Evolutionary conservation across 2,329 filamentous ascomycete genomes (phyloP), one percentile per base, ranked within the genome.

Genomic region (Cadophora gregata): DNA sequence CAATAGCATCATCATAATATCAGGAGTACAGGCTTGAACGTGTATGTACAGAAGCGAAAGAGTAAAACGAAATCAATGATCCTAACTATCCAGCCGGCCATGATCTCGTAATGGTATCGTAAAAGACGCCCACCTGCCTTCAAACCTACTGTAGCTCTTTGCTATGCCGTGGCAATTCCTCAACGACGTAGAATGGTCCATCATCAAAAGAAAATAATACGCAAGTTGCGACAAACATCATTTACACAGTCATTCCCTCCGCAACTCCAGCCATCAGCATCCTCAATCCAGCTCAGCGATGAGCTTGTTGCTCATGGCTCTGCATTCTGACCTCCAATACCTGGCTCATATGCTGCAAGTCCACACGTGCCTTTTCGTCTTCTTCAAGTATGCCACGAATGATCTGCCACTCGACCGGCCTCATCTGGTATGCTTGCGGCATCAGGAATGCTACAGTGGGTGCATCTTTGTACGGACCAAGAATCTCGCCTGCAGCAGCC

Each of bases 331-430:
- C 51, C 63, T 87, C 86, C 14, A 90, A 75, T 24, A 88, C 79
- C 55, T 79, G 78, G 42, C 85, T 86, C 3, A 90, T 79, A 62
- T 86, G 81, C 60, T 83, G 80, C 21, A 90, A 77, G 59, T 77
- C 75, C 25, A 66, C 61, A 47, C 73, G 67, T 6, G 75, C 72
- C 38, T 71, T 73, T n/a, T 70, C 67, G 42, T 77, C 75, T 36
- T 71, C 70, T 59, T 74, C 72, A 29, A 77, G 71, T 59, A 78
- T 77, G 25, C 85, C 83, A 61, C 86, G 84, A 69, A 97, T 86
- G 31, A 96, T 87, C 64, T 86, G 83, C 85, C 96, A 90, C 75
- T 96, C 92, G 19, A 85, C 81, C n/a, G 86, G 82, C 55, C 88
- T 84, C 82, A 91, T 92, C 59, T 86, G 85, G 24, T 85, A 87